Percentiles rank a stretch among this genome's conserved stretches.
Conservation (phyloP, 2,329 filamentous ascomycete genomes). For the Cladophialophora carrionii region DNA sequence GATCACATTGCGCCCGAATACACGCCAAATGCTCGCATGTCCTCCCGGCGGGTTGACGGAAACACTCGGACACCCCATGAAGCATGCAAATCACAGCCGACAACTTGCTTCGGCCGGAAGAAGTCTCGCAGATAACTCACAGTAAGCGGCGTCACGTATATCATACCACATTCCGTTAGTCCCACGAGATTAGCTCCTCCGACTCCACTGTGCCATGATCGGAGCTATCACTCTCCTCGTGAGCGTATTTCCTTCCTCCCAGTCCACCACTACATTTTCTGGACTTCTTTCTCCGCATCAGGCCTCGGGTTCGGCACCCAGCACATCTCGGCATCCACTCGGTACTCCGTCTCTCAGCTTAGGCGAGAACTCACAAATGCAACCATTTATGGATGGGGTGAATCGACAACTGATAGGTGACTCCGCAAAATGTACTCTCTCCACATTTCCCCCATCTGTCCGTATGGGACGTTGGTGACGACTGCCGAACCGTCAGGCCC, state of each 20-base stretch:
- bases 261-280: background rate
- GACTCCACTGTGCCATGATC: background rate
- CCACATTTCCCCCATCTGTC: background rate
- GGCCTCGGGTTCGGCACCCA: background rate
- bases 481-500: constrained; percentile 2
- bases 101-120: background rate
- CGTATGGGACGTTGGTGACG: background rate
- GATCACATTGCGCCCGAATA: no score
- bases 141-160: background rate
- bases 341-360: background rate
- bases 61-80: no score
- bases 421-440: background rate
- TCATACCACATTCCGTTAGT: background rate
- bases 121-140: background rate
- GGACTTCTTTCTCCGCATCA: background rate
- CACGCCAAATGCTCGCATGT: no score
- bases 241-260: background rate
- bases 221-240: background rate
- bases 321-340: background rate
- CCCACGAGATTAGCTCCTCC: background rate
- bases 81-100: no score
- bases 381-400: background rate
- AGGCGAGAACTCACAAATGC: background rate
- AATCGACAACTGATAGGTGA: background rate
- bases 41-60: no score